Percentiles rank a stretch among this genome's conserved stretches.
Conservation (phyloP, 352 stramenopile species). For the Globisporangium cystogenes region DNA sequence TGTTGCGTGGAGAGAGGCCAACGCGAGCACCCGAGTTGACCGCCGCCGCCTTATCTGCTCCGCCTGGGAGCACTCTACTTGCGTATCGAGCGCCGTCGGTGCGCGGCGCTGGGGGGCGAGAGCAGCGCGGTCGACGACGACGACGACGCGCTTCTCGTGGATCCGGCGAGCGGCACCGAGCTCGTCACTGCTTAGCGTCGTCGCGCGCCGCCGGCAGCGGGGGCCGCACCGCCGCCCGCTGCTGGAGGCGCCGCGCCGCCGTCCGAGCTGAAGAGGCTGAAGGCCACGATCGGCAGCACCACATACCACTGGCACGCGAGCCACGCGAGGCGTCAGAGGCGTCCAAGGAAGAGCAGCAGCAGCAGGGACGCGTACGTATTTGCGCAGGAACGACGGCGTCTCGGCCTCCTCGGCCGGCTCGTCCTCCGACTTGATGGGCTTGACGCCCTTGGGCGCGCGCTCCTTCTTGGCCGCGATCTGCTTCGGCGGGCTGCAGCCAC, state of each 20-base stretch:
- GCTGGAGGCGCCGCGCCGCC: conserved; percentile 29
- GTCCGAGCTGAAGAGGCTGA: conserved; percentile 65
- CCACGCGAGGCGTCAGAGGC: too few species aligned
- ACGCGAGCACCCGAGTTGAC: too few species aligned
- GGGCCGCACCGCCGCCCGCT: conserved; percentile 20
- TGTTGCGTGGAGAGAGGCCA: too few species aligned
- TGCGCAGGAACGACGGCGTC: conserved; percentile 73
- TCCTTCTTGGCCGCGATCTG: conserved; percentile 56
- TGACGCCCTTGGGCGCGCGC: conserved; percentile 59
- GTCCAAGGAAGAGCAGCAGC: conserved; percentile 5
- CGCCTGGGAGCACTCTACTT: too few species aligned
- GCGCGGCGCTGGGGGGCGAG: too few species aligned
- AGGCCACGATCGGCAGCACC: conserved; percentile 70
- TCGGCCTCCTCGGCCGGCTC: conserved; percentile 48
- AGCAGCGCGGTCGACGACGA: too few species aligned
- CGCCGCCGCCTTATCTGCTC: too few species aligned
- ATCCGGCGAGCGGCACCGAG: too few species aligned
- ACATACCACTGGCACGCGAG: conserved; percentile 66
- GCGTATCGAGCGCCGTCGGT: too few species aligned
- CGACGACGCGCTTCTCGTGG: too few species aligned
- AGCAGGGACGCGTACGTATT: conserved; percentile 58
- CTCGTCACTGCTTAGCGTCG: conserved; percentile 34
- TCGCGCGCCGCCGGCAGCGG: conserved; percentile 18
- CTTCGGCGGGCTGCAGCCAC: conserved; percentile 44
- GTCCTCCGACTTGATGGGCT: conserved; percentile 63